phyloP scores from a whole-genome alignment of 164 flowering plant genomes.

The Nelumbo lutea region DNA sequence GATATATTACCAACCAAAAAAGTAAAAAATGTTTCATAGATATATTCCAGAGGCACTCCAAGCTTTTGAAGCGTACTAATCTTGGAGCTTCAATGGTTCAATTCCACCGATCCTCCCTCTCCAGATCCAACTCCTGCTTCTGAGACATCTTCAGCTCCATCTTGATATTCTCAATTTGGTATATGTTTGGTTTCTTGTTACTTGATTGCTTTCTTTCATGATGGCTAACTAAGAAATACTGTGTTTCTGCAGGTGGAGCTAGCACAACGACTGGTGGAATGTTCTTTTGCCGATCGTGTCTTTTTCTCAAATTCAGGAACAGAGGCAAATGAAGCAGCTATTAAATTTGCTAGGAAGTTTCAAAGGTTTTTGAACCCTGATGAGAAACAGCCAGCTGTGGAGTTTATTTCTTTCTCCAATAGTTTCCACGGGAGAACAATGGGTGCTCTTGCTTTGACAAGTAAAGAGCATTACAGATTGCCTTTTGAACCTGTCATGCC shows the following conservation, averaged over 20 bases:
- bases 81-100: no score
- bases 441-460: conserved; percentile 93
- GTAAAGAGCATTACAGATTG: conserved; percentile 76
- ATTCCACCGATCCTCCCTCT: no score
- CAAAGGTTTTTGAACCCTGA: conserved; percentile 55
- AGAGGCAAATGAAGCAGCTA: conserved; percentile 98
- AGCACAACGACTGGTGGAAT: conserved; percentile 65
- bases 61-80: no score
- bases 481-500: conserved; percentile 98
- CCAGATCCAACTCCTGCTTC: not conserved
- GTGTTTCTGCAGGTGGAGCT: conserved; percentile 63
- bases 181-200: not conserved
- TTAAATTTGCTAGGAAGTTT: conserved; percentile 81
- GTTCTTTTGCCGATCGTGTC: conserved; percentile 87
- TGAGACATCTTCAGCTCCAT: not conserved
- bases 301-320: conserved; percentile 92
- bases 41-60: no score
- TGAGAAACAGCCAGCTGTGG: conserved; percentile 47
- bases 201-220: not conserved
- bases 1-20: no score
- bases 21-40: no score
- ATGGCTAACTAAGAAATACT: not conserved
- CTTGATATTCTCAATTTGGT: conserved; percentile 1
- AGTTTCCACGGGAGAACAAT: conserved; percentile 92
- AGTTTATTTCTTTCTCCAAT: conserved; percentile 72